Percentiles rank a stretch among this genome's conserved stretches.
phyloP scores from a whole-genome alignment of 192 early-diverging fungal species.

The Backusella tuberculispora region DNA sequence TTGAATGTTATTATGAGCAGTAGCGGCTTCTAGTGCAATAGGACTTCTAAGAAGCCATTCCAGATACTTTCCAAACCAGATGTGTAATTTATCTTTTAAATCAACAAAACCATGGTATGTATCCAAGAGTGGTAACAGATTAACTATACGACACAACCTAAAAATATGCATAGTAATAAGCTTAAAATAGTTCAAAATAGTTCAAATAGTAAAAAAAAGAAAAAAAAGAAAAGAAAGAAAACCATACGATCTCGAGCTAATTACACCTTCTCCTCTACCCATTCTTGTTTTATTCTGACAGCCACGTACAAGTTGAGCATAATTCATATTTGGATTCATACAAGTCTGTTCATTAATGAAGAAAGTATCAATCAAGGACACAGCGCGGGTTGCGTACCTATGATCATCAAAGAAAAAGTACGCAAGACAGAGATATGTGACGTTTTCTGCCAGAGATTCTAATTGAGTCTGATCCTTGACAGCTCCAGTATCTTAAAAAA shows the following conservation, averaged over 20 bases:
- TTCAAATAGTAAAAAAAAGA: background rate
- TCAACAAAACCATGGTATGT: conserved; percentile 1
- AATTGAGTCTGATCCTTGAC: conserved; percentile 38
- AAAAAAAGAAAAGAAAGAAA: background rate
- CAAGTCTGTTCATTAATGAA: conserved; percentile 32
- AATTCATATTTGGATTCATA: conserved; percentile 46
- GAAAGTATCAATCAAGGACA: conserved; percentile 22
- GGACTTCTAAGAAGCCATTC: conserved; percentile 38
- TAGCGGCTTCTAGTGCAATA: conserved; percentile 27
- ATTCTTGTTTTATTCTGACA: conserved; percentile 20
- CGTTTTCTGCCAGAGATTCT: conserved; percentile 32
- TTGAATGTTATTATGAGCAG: conserved; percentile 36
- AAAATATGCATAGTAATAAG: background rate
- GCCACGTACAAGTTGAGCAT: conserved; percentile 41
- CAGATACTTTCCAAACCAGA: conserved; percentile 37
- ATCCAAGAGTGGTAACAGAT: conserved; percentile 31
- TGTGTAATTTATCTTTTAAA: background rate
- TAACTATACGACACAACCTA: conserved; percentile 33
- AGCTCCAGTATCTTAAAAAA: conserved; percentile 13
- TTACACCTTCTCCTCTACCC: conserved; percentile 38
- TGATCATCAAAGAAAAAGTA: conserved; percentile 30
- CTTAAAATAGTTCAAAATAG: background rate
- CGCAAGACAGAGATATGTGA: conserved; percentile 34
- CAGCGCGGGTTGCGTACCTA: conserved; percentile 34
- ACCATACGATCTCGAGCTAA: conserved; percentile 38